These are phyloP conservation scores for Tetracladium maxilliforme DNA, from an alignment of 2,329 filamentous ascomycete genomes.

Conservation along the genomic window DNA sequence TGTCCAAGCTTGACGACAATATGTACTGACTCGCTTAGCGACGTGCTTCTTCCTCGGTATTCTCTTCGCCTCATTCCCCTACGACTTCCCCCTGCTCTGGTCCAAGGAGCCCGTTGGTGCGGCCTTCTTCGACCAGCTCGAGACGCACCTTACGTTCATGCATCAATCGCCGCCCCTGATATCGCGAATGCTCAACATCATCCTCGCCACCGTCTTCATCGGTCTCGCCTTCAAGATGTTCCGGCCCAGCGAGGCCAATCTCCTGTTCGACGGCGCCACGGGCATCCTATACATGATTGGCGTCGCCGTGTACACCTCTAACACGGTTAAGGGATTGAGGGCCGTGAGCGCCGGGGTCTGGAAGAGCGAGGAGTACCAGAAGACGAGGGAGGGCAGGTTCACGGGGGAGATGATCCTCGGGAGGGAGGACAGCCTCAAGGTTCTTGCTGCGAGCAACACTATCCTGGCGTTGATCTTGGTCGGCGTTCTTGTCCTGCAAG, in stretches of 20 bases:
- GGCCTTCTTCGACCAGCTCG: conserved; percentile 69
- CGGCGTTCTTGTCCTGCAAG: conserved; percentile 83
- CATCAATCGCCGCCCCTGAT: conserved; percentile 87
- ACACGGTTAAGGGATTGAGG: conserved; percentile 88
- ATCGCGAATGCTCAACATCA: conserved; percentile 50
- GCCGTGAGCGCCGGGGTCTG: conserved; percentile 64
- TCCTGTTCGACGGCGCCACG: conserved; percentile 75
- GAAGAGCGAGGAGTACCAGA: conserved; percentile 18
- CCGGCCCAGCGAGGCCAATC: conserved; percentile 83
- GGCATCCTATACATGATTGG: conserved; percentile 69
- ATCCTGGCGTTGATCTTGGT: conserved; percentile 87
- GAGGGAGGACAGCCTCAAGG: conserved; percentile 78
- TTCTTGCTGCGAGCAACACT: conserved; percentile 87
- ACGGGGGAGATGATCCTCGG: conserved; percentile 56
- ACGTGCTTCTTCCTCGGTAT: conserved; percentile 97
- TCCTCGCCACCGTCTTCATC: conserved; percentile 61
- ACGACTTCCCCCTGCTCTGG: conserved; percentile 86
- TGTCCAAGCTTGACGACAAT: conserved; percentile 5
- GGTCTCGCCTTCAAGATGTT: conserved; percentile 93
- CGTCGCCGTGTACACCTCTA: conserved; percentile 84
- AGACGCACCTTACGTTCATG: conserved; percentile 80
- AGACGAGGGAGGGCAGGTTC: conserved; percentile 22
- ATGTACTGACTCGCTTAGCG: conserved; percentile 28
- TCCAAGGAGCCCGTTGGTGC: conserved; percentile 51
- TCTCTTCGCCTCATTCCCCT: conserved; percentile 91